Base-by-base conservation (phyloP, 768 basidiomycete genomes). In the Amanita pallidorosea region DNA sequence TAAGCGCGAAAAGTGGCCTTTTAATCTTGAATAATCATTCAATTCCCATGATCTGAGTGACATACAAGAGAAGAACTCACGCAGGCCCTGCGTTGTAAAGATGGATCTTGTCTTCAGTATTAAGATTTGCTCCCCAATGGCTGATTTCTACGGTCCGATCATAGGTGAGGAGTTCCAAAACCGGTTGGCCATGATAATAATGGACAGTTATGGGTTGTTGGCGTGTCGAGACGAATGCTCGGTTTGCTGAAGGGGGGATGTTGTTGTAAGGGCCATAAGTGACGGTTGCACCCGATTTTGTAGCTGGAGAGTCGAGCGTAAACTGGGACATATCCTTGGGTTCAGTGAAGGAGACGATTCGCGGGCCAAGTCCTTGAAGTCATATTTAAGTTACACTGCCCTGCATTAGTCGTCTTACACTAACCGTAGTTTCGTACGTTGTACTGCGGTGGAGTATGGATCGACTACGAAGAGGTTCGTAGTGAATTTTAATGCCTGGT, bases 91-190 rank as follows among this genome's bases (percentile, higher is more conserved):
- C 85, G 61, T 99, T 99, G 64, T 78, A 76, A n/a, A 99, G 69
- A 52, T 76, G 63, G 54, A 96, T 80, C 31, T 88, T 78, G 67
- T 99, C 93, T 64, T 97, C 81, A 27, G 94, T 85, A 61, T 97
- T 96, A 34, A 99, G 63, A 65, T 96, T 96, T 37, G 82, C 80
- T 31, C 95, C 94, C 96, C 95, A 98, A 62, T 98, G 95, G 56
- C 92, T 95, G 56, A 99, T 82, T 68, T 99, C 95, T 2, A 84
- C 91, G 0, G 75, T 60, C 45, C 96, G 82, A 53, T 79, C 75
- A 29, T 96, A 76, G 38, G 73, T 81, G 29, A 71, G 74, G 47
- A 97, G 70, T 56, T 90, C 81, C 20, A 93, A 62, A 38, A 96
- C 79, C 0, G 95, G 90, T 53, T 82, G 73, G n/a, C 84, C 87